phyloP scores from a whole-genome alignment of 441 rosid species.

The Sinapis alba region DNA sequence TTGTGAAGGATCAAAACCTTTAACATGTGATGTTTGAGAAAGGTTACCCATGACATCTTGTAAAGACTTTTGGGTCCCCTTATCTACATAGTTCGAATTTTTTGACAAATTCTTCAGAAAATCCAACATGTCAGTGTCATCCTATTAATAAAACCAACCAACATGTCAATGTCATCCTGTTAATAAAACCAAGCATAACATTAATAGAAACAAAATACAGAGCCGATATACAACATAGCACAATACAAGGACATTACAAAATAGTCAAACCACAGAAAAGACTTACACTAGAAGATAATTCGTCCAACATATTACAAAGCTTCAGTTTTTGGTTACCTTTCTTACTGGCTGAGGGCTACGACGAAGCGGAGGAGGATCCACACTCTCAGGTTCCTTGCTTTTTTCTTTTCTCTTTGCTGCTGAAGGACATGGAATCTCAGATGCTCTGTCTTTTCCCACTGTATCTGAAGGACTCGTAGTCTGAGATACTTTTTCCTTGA shows the following conservation, averaged over 20 bases:
- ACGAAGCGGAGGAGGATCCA: background rate
- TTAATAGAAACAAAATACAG: no score
- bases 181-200: no score
- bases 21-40: background rate
- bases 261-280: no score
- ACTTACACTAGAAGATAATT: no score
- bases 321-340: background rate
- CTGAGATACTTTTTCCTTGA: background rate
- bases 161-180: background rate
- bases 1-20: background rate
- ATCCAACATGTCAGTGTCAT: no score
- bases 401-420: background rate
- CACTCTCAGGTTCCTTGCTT: background rate
- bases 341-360: background rate
- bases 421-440: background rate
- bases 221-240: no score
- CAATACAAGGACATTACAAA: no score
- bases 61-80: background rate
- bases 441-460: background rate
- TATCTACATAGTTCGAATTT: background rate
- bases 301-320: no score
- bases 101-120: background rate
- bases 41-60: background rate
- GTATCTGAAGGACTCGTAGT: background rate
- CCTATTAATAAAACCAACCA: no score